A percentile compares a stretch with the other conserved stretches of the same genome.
These are phyloP conservation scores for Erucastrum elatum DNA, from an alignment of 345 rosid genomes.

Conservation along the genomic window DNA sequence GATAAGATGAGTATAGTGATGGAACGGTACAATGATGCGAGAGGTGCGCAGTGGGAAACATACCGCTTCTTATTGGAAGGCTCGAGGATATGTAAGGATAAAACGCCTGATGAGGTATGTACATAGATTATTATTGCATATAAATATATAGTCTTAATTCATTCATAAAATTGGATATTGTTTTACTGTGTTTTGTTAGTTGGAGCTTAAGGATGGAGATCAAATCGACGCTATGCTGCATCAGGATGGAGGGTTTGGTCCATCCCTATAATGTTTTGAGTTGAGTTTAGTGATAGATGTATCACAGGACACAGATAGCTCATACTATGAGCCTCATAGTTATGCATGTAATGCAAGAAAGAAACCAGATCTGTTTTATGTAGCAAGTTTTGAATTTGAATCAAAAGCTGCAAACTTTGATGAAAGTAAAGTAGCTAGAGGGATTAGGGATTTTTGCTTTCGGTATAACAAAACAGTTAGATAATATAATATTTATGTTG, in stretches of 20 bases:
- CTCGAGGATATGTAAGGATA: not conserved
- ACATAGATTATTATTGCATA: not conserved
- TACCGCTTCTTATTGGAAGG: not conserved
- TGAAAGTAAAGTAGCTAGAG: no score
- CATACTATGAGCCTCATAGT: not conserved
- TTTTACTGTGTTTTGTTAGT: not conserved
- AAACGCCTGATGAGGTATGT: not conserved
- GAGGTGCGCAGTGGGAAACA: not conserved
- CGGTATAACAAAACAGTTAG: not conserved
- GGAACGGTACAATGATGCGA: not conserved
- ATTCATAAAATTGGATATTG: not conserved
- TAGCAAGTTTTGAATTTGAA: not conserved
- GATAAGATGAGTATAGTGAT: not conserved
- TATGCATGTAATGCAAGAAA: not conserved
- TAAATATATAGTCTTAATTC: not conserved
- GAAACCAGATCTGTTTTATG: slow-evolving; percentile 16
- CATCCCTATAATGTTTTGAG: not conserved
- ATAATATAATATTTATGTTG: slow-evolving; percentile 1
- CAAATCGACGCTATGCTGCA: slow-evolving; percentile 10
- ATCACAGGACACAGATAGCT: not conserved
- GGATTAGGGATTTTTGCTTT: not conserved
- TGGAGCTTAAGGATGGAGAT: slow-evolving; percentile 3
- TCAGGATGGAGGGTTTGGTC: not conserved
- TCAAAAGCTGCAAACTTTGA: slow-evolving; percentile 9
- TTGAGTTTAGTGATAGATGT: not conserved